Conservation (phyloP, 352 stramenopile genomes). For the Globisporangium uncinulatum region DNA sequence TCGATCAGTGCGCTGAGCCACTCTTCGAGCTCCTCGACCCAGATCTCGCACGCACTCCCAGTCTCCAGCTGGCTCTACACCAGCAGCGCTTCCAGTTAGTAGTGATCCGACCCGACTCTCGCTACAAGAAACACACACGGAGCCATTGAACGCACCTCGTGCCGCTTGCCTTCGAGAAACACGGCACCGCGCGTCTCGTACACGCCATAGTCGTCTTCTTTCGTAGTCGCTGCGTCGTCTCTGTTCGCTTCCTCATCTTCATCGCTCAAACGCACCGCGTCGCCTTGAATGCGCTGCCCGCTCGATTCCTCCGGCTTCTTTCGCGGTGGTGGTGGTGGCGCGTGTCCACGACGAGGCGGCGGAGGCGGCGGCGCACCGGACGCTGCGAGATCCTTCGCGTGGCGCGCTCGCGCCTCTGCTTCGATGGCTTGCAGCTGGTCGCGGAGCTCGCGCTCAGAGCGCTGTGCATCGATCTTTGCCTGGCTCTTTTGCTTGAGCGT, state of each 20-base stretch:
- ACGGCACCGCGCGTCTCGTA: conserved; percentile 64
- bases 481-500: conserved; percentile 70
- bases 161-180: conserved; percentile 76
- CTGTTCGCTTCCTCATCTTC: conserved; percentile 8
- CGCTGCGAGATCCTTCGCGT: conserved; percentile 12
- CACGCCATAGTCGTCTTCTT: conserved; percentile 62
- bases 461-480: conserved; percentile 50
- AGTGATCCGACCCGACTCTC: not conserved
- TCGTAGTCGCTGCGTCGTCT: conserved; percentile 19
- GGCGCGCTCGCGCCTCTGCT: conserved; percentile 13
- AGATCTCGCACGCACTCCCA: conserved; percentile 76
- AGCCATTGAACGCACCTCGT: conserved; percentile 25
- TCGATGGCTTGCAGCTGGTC: conserved; percentile 75
- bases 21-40: conserved; percentile 67
- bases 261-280: not conserved
- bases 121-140: not conserved
- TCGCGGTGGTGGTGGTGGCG: conserved; percentile 30
- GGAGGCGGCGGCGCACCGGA: conserved; percentile 1
- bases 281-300: not conserved
- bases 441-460: conserved; percentile 50
- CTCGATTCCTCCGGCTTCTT: not conserved
- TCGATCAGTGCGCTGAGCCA: conserved; percentile 77
- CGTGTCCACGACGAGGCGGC: conserved; percentile 1
- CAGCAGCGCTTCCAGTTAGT: not conserved
- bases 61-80: conserved; percentile 41